Conservation (phyloP, 148 eudicot species). For the Amaranthus hypochondriacus region DNA sequence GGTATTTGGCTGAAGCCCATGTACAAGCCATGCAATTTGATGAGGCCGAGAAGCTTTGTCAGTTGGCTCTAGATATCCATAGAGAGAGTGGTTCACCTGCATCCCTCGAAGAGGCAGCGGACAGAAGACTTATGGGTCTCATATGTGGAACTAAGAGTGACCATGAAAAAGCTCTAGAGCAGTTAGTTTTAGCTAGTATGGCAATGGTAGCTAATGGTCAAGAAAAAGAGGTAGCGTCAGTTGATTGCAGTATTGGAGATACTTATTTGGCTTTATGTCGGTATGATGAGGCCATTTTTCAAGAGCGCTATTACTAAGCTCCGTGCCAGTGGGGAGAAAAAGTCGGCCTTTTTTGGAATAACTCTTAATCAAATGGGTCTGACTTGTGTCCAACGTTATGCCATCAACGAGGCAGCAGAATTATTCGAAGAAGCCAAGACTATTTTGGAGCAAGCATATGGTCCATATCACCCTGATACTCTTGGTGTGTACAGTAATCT, state of each 20-base stretch:
- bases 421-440: slow-evolving; percentile 87
- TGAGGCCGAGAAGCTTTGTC: slow-evolving; percentile 81
- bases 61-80: slow-evolving; percentile 85
- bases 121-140: slow-evolving; percentile 95
- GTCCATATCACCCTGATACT: slow-evolving; percentile 91
- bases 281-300: slow-evolving; percentile 89
- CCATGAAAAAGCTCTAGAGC: slow-evolving; percentile 93
- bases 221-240: slow-evolving; percentile 86
- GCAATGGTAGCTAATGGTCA: slow-evolving; percentile 95
- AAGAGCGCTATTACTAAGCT: slow-evolving; percentile 69
- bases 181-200: slow-evolving; percentile 94
- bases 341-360: slow-evolving; percentile 90
- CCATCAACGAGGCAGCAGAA: slow-evolving; percentile 74
- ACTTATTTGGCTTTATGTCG: slow-evolving; percentile 70
- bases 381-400: slow-evolving; percentile 84
- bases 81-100: slow-evolving; percentile 64
- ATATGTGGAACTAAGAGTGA: slow-evolving; percentile 85
- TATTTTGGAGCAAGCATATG: slow-evolving; percentile 81
- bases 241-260: slow-evolving; percentile 96
- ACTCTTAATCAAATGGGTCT: slow-evolving; percentile 98
- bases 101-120: slow-evolving; percentile 92
- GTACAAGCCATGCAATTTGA: slow-evolving; percentile 90
- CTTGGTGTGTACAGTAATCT: slow-evolving; percentile 97
- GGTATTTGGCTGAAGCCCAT: slow-evolving; percentile 93
- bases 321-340: slow-evolving; percentile 85